These are phyloP conservation scores for Candida schatavii DNA, from an alignment of 805 yeast genomes.

Conservation along the genomic window DNA sequence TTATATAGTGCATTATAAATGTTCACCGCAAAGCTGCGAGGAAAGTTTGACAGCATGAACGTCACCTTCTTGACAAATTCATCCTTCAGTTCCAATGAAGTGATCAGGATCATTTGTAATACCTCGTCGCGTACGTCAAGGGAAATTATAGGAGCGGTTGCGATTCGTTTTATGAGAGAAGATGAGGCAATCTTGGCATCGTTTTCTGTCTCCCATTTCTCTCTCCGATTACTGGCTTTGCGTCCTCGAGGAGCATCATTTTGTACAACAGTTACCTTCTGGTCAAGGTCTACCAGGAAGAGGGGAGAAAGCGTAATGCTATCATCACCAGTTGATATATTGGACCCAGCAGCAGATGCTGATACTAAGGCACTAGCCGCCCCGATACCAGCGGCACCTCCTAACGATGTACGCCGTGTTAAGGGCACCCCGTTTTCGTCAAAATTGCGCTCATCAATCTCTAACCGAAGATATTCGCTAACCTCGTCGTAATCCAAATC, in stretches of 20 bases:
- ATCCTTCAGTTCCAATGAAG: conserved; percentile 72
- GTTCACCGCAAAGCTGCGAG: conserved; percentile 74
- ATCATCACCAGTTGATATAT: neutral
- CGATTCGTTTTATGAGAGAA: conserved; percentile 50
- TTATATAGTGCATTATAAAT: conserved; percentile 70
- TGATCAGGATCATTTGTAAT: conserved; percentile 74
- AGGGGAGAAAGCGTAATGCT: conserved; percentile 24
- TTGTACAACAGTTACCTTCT: conserved; percentile 63
- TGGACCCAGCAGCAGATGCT: neutral
- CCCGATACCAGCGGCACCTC: neutral
- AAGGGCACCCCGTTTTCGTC: conserved; percentile 10
- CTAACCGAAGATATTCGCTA: conserved; percentile 26
- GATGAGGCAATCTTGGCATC: conserved; percentile 63
- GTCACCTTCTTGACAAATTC: conserved; percentile 85
- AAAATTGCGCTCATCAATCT: conserved; percentile 22
- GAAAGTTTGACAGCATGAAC: conserved; percentile 70
- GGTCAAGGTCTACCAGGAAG: conserved; percentile 37
- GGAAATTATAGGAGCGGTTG: conserved; percentile 68
- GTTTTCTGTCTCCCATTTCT: conserved; percentile 74
- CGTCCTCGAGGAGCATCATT: conserved; percentile 81
- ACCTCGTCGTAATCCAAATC: conserved; percentile 77
- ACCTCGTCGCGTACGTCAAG: conserved; percentile 84
- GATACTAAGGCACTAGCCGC: neutral
- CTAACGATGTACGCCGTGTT: neutral
- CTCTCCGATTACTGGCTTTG: conserved; percentile 59